These are phyloP conservation scores for Rhododendron kiyosumense DNA, from an alignment of 148 eudicot species.

Conservation along the genomic window DNA sequence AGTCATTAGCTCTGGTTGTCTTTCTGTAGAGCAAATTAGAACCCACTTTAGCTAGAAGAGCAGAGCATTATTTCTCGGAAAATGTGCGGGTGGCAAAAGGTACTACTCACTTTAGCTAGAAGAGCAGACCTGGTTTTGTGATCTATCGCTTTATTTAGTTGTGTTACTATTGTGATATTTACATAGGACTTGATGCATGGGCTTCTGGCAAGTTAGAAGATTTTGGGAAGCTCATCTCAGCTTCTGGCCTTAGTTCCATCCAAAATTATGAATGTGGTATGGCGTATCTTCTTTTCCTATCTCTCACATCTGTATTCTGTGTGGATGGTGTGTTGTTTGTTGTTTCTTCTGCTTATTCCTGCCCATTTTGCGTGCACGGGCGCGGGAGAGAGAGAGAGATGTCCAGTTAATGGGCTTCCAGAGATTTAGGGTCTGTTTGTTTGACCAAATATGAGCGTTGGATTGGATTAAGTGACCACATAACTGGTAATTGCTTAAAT, in stretches of 20 bases:
- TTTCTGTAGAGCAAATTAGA: slow-evolving; percentile 57
- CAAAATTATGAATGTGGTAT: slow-evolving; percentile 91
- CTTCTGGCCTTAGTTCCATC: slow-evolving; percentile 91
- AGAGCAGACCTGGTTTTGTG: not conserved
- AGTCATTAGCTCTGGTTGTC: not conserved
- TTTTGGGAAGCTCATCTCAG: slow-evolving; percentile 83
- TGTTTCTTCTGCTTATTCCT: not conserved
- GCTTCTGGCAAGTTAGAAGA: slow-evolving; percentile 71
- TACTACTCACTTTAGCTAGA: too few relatives aligned
- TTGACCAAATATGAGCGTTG: not conserved
- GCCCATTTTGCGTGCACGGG: not conserved
- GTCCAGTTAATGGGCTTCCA: not conserved
- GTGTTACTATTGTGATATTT: not conserved
- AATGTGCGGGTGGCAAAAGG: slow-evolving; percentile 75
- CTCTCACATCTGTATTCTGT: not conserved
- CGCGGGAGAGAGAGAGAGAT: not conserved
- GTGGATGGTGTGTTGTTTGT: not conserved
- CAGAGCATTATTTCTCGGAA: slow-evolving; percentile 95
- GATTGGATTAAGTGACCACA: not conserved
- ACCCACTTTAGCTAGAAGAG: slow-evolving; percentile 75
- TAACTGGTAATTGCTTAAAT: not conserved
- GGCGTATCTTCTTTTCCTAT: slow-evolving; percentile 8
- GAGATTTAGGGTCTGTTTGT: not conserved
- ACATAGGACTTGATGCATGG: slow-evolving; percentile 88
- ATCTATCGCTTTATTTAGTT: slow-evolving; percentile 5